Conservation (phyloP, 495 filamentous ascomycete species). For the Tuber magnatum region DNA sequence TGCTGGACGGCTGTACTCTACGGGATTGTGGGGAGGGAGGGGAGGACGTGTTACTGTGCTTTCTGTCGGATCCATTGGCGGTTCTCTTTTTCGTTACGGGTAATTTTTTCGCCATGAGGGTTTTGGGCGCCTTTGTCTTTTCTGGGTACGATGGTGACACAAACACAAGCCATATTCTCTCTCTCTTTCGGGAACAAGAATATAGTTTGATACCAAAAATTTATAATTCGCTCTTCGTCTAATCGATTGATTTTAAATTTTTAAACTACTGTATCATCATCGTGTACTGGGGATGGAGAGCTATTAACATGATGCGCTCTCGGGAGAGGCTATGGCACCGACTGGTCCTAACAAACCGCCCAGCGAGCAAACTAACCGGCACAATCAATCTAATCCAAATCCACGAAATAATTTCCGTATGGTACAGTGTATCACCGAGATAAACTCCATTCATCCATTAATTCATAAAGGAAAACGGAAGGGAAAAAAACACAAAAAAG, state of each 20-base stretch:
- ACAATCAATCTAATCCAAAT: background rate
- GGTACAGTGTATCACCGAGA: background rate
- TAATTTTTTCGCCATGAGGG: background rate
- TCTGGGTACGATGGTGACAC: background rate
- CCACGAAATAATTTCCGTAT: background rate
- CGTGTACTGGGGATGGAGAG: background rate
- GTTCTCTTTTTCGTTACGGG: background rate
- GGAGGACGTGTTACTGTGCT: background rate
- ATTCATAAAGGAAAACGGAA: background rate
- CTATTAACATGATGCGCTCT: background rate
- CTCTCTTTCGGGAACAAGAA: background rate
- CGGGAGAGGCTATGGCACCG: background rate
- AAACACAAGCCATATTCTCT: background rate
- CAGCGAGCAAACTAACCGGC: background rate
- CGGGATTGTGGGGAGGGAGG: background rate
- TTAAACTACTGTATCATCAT: background rate
- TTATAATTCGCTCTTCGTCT: conserved; percentile 1
- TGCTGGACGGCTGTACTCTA: background rate
- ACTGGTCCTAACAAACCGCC: background rate
- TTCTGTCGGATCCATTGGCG: background rate
- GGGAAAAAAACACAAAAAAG: background rate
- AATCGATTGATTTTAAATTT: background rate
- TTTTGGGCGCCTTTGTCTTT: conserved; percentile 2
- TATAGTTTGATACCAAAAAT: background rate
- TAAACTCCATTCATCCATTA: background rate